These are phyloP conservation scores for Xerocomellus amylosporus DNA, from an alignment of 768 basidiomycete genomes.

Conservation along the genomic window DNA sequence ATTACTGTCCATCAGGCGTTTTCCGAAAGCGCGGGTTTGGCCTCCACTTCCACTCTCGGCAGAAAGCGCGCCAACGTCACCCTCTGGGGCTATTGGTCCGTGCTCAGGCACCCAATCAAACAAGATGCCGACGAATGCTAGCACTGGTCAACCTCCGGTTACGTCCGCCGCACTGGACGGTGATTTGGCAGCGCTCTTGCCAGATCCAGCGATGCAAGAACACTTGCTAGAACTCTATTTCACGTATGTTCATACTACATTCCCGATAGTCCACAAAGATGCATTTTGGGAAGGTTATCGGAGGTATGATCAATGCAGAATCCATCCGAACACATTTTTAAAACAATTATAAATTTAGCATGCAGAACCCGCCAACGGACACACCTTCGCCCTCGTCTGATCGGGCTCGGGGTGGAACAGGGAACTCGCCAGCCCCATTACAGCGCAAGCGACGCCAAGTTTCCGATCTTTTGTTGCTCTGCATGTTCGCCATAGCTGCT, in stretches of 20 bases:
- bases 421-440: slow-evolving; percentile 35
- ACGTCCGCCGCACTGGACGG: slow-evolving; percentile 30
- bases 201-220: slow-evolving; percentile 57
- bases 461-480: slow-evolving; percentile 67
- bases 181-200: slow-evolving; percentile 48
- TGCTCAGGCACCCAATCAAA: neutral
- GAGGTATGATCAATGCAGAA: slow-evolving; percentile 29
- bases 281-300: slow-evolving; percentile 61
- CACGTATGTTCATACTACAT: slow-evolving; percentile 71
- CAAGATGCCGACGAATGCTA: slow-evolving; percentile 8
- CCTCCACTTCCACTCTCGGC: slow-evolving; percentile 47
- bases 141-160: slow-evolving; percentile 12
- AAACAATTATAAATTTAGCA: slow-evolving; percentile 12
- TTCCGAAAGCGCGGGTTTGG: slow-evolving; percentile 89
- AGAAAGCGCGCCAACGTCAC: slow-evolving; percentile 25
- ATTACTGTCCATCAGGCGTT: slow-evolving; percentile 51
- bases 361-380: slow-evolving; percentile 26
- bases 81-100: slow-evolving; percentile 5
- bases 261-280: slow-evolving; percentile 75
- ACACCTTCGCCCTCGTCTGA: slow-evolving; percentile 33
- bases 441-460: slow-evolving; percentile 45
- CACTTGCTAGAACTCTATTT: slow-evolving; percentile 77
- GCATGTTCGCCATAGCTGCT: slow-evolving; percentile 83
- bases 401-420: slow-evolving; percentile 11
- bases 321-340: neutral